Percentiles rank a stretch among this genome's conserved stretches.
phyloP scores from a whole-genome alignment of 1,284 basidiomycete genomes.

The Tylopilus sp. region DNA sequence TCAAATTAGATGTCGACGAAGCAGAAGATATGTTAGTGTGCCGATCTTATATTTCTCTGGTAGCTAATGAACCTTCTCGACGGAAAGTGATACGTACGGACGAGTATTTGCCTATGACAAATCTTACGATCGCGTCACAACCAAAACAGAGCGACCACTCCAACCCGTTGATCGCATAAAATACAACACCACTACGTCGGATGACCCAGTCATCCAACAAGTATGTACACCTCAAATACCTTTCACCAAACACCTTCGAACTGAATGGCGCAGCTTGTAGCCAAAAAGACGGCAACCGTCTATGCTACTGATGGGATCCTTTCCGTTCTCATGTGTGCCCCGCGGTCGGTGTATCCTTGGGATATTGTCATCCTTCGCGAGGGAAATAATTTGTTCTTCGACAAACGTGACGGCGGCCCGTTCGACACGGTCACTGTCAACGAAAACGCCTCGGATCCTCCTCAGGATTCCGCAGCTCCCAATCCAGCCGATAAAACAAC shows the following conservation, averaged over 20 bases:
- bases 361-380: conserved; percentile 95
- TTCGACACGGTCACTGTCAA: conserved; percentile 98
- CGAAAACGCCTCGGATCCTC: conserved; percentile 96
- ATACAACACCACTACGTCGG: conserved; percentile 96
- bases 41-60: background rate
- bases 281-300: conserved; percentile 75
- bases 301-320: conserved; percentile 97
- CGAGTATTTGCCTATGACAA: conserved; percentile 93
- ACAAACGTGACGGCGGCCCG: conserved; percentile 96
- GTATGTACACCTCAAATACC: conserved; percentile 37
- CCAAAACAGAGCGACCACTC: conserved; percentile 86
- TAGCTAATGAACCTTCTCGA: conserved; percentile 4
- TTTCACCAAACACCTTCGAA: conserved; percentile 6
- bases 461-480: conserved; percentile 76
- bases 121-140: conserved; percentile 91
- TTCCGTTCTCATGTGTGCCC: conserved; percentile 93
- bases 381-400: conserved; percentile 91
- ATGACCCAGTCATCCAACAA: conserved; percentile 92
- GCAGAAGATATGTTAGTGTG: conserved; percentile 76
- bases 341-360: conserved; percentile 97
- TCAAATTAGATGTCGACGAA: conserved; percentile 88
- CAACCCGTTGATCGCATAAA: conserved; percentile 93
- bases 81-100: conserved; percentile 75
- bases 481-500: conserved; percentile 64
- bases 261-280: conserved; percentile 54